A percentile compares a stretch with the other conserved stretches of the same genome.
Evolutionary conservation across 306 rosid species (phyloP).

Genomic region (Ochetophila trinervis): DNA sequence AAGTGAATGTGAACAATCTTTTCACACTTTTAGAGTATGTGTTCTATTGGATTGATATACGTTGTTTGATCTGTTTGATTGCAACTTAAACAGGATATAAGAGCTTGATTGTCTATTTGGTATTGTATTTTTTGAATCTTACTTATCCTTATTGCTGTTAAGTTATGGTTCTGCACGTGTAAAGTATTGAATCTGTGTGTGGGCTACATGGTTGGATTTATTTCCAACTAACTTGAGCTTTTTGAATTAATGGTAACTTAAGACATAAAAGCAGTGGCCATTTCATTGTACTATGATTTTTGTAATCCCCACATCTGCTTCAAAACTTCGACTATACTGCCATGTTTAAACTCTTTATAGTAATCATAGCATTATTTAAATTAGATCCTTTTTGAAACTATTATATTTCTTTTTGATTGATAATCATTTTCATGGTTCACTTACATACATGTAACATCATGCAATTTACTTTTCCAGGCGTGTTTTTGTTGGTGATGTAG

Average conservation of each 20-base stretch:
- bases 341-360: no score
- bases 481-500: constrained; percentile 91
- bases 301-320: neutral
- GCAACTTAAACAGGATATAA: no score
- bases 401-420: neutral
- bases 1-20: no score
- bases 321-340: neutral
- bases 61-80: neutral
- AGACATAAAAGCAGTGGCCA: neutral
- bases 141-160: no score
- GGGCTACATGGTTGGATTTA: no score
- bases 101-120: no score
- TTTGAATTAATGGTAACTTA: no score
- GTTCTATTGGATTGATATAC: neutral
- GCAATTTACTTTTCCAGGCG: constrained; percentile 55
- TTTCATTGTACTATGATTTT: neutral
- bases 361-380: neutral
- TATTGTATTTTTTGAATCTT: neutral
- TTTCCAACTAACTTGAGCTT: no score
- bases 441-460: constrained; percentile 1
- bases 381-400: neutral
- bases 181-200: no score
- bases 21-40: neutral
- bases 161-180: no score
- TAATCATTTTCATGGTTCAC: constrained; percentile 22